A percentile compares a stretch with the other conserved stretches of the same genome.
Evolutionary conservation across 306 rosid genomes (phyloP).

Genomic region (Urtica urens): DNA sequence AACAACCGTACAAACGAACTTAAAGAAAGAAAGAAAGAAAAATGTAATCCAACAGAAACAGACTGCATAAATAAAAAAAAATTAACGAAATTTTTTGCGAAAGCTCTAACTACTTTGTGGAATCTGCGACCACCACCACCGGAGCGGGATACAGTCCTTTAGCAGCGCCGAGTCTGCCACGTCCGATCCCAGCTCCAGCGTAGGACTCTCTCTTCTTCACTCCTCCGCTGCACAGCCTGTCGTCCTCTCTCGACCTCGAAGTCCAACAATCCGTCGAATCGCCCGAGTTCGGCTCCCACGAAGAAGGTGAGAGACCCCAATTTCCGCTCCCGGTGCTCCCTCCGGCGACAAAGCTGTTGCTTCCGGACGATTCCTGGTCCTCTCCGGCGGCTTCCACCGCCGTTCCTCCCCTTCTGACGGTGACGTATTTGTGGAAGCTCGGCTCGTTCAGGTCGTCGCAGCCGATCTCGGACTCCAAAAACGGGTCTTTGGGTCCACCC

Average conservation of each 20-base stretch:
- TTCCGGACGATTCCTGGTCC: conserved; percentile 75
- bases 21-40: conserved; percentile 7
- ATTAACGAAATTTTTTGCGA: not conserved
- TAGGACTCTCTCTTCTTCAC: conserved; percentile 31
- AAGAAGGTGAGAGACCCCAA: conserved; percentile 35
- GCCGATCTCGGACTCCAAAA: conserved; percentile 58
- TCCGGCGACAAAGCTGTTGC: conserved; percentile 50
- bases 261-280: conserved; percentile 54
- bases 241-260: conserved; percentile 33
- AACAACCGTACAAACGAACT: conserved; percentile 29
- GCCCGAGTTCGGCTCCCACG: conserved; percentile 61
- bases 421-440: conserved; percentile 77
- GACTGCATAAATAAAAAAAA: not conserved
- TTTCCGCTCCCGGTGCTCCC: conserved; percentile 26
- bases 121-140: conserved; percentile 32
- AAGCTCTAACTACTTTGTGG: conserved; percentile 24
- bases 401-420: conserved; percentile 55
- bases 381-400: conserved; percentile 23
- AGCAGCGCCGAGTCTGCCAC: conserved; percentile 35
- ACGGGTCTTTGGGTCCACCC: conserved; percentile 38
- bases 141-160: conserved; percentile 35
- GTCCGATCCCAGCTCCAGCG: conserved; percentile 38
- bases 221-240: conserved; percentile 23
- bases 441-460: conserved; percentile 62
- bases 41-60: conserved; percentile 6